A percentile compares a stretch with the other conserved stretches of the same genome.
Conservation (phyloP, 805 yeast species). For the Alloascoidea hylecoeti region DNA sequence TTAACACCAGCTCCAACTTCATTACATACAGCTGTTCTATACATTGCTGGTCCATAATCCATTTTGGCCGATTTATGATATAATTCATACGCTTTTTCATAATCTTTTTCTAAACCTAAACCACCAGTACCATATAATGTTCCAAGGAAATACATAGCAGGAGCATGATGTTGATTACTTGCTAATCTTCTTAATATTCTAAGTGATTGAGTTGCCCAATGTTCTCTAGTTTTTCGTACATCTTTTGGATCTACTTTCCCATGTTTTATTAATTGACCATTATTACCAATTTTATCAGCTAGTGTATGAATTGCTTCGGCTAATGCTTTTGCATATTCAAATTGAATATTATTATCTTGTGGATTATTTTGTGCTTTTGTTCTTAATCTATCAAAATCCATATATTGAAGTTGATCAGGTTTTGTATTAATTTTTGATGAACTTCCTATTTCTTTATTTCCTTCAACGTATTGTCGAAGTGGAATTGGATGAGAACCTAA, state of each 20-base stretch:
- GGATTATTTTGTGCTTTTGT: constrained; percentile 15
- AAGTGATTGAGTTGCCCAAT: constrained; percentile 40
- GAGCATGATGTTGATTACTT: constrained; percentile 31
- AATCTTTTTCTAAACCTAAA: constrained; percentile 37
- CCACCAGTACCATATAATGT: constrained; percentile 39
- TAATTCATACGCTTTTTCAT: constrained; percentile 42
- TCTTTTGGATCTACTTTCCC: constrained; percentile 28
- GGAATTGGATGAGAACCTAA: constrained; percentile 5
- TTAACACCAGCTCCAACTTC: constrained; percentile 50
- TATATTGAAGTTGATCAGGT: constrained; percentile 4
- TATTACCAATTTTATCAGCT: constrained; percentile 20
- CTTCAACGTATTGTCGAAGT: constrained; percentile 8
- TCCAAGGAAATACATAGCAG: constrained; percentile 46
- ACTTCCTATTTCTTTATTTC: too few species aligned
- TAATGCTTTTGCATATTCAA: constrained; percentile 47
- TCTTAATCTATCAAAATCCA: constrained; percentile 2
- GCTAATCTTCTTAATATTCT: constrained; percentile 45
- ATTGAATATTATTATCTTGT: constrained; percentile 33
- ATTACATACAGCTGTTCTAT: constrained; percentile 55
- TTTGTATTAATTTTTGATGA: constrained; percentile 8
- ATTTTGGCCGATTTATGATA: constrained; percentile 45
- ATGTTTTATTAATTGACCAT: constrained; percentile 26
- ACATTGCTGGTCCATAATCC: constrained; percentile 46
- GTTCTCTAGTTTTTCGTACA: constrained; percentile 34
- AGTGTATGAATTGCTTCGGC: constrained; percentile 27